These are phyloP conservation scores for Rosa lucieae DNA, from an alignment of 306 rosid genomes.

Conservation along the genomic window DNA sequence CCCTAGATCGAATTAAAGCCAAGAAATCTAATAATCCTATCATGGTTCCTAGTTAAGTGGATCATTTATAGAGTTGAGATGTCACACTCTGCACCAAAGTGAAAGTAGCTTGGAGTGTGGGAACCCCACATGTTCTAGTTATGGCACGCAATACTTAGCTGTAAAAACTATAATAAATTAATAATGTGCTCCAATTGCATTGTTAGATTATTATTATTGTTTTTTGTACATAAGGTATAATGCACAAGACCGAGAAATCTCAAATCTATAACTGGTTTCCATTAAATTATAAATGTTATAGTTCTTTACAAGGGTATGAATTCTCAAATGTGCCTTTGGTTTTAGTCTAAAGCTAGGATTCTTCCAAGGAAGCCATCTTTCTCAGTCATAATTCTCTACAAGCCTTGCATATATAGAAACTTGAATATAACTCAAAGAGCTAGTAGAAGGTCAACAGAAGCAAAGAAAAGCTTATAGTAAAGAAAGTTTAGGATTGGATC, in stretches of 20 bases:
- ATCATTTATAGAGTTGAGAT: constrained; percentile 2
- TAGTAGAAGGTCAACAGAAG: not conserved
- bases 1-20: constrained; percentile 9
- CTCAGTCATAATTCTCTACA: not conserved
- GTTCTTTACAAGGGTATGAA: not conserved
- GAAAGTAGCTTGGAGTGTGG: not conserved
- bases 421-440: not conserved
- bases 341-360: not conserved
- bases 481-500: not conserved
- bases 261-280: not conserved
- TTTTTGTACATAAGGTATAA: not conserved
- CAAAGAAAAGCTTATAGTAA: not conserved
- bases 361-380: not conserved
- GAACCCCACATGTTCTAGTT: constrained; percentile 31
- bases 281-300: not conserved
- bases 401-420: not conserved
- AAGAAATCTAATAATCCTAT: not conserved
- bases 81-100: constrained; percentile 18
- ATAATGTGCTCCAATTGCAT: constrained; percentile 11
- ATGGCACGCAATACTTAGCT: constrained; percentile 34
- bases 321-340: not conserved
- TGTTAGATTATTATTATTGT: not conserved
- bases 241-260: not conserved
- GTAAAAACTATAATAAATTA: constrained; percentile 21
- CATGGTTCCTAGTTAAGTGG: constrained; percentile 8